phyloP scores from a whole-genome alignment of 2,329 filamentous ascomycete genomes.

The Fusarium burgessii region DNA sequence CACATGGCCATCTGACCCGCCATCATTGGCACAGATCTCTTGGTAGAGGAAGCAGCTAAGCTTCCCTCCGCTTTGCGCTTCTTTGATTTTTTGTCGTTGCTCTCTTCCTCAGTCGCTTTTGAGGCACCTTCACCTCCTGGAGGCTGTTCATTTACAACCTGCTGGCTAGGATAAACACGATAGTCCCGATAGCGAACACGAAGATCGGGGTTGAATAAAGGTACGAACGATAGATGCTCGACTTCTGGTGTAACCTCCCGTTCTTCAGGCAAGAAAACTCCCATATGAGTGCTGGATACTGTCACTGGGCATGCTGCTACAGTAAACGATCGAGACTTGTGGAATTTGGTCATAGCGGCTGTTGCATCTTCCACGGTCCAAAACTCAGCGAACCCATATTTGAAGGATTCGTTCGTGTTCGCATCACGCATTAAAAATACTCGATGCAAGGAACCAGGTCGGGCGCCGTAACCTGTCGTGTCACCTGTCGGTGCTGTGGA shows the following conservation, averaged over 20 bases:
- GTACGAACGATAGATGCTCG: slow-evolving; percentile 75
- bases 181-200: slow-evolving; percentile 83
- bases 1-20: slow-evolving; percentile 59
- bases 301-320: slow-evolving; percentile 79
- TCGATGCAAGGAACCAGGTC: slow-evolving; percentile 78
- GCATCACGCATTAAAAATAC: slow-evolving; percentile 82
- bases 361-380: slow-evolving; percentile 80
- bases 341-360: slow-evolving; percentile 78
- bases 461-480: slow-evolving; percentile 74
- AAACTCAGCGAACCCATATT: slow-evolving; percentile 88
- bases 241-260: slow-evolving; percentile 66
- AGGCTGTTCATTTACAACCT: slow-evolving; percentile 67
- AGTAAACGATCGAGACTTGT: slow-evolving; percentile 79
- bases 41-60: slow-evolving; percentile 46
- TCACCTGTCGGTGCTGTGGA: slow-evolving; percentile 68
- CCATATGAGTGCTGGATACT: slow-evolving; percentile 83
- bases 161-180: slow-evolving; percentile 76
- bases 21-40: slow-evolving; percentile 59
- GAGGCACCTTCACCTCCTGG: slow-evolving; percentile 51
- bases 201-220: slow-evolving; percentile 74
- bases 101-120: slow-evolving; percentile 45
- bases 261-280: slow-evolving; percentile 82
- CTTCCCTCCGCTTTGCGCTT: slow-evolving; percentile 65
- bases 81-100: slow-evolving; percentile 58
- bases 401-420: slow-evolving; percentile 77